These are phyloP conservation scores for Collybia sordida DNA, from an alignment of 768 basidiomycete species.

Conservation along the genomic window DNA sequence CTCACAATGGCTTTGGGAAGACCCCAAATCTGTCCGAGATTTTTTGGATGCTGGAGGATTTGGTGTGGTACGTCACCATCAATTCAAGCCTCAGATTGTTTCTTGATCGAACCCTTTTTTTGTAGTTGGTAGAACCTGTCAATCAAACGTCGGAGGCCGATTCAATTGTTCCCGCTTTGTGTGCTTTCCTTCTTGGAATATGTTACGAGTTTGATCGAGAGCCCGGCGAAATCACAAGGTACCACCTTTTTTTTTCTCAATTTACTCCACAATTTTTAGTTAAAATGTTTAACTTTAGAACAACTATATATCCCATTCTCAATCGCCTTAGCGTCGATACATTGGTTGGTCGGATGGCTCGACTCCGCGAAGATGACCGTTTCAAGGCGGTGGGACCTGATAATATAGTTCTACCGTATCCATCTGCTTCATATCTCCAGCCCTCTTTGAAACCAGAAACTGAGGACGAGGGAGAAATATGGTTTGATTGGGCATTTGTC, in stretches of 20 bases:
- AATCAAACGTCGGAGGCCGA: conserved; percentile 88
- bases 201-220: conserved; percentile 97
- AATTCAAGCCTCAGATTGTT: neutral
- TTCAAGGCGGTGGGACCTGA: conserved; percentile 92
- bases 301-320: conserved; percentile 87
- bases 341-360: conserved; percentile 81
- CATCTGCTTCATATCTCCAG: conserved; percentile 33
- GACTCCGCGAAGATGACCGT: conserved; percentile 88
- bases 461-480: conserved; percentile 78
- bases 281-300: conserved; percentile 36
- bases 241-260: conserved; percentile 17
- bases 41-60: conserved; percentile 90
- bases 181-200: conserved; percentile 87
- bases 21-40: conserved; percentile 81
- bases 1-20: conserved; percentile 96
- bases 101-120: neutral
- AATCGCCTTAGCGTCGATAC: conserved; percentile 89
- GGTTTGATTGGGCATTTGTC: conserved; percentile 98
- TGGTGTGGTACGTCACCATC: conserved; percentile 67
- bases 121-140: conserved; percentile 85
- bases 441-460: conserved; percentile 33
- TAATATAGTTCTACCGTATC: conserved; percentile 63
- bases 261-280: conserved; percentile 1
- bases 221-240: conserved; percentile 95
- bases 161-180: conserved; percentile 84